Evolutionary conservation across 495 filamentous ascomycete species (phyloP), one percentile per base, ranked within the genome.

Genomic region (Aspergillus wentii): DNA sequence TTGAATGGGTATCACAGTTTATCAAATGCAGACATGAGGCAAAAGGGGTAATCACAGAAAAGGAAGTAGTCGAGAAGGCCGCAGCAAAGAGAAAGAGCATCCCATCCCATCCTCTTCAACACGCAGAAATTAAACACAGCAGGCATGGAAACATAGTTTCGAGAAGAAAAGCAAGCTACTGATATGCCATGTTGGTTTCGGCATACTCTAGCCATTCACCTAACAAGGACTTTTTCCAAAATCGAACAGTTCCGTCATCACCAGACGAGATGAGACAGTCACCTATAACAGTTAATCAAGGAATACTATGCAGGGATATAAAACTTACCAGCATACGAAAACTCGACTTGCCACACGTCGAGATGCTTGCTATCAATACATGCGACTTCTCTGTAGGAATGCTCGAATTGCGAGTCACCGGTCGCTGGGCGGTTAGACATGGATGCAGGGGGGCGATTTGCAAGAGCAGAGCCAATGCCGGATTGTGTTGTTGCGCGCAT

Each of bases 141-240:
- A n/a, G n/a, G n/a, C n/a, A n/a, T n/a, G n/a, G n/a, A n/a, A n/a
- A n/a, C n/a, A n/a, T n/a, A n/a, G n/a, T n/a, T n/a, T n/a, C n/a
- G n/a, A n/a, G n/a, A n/a, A n/a, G n/a, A n/a, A n/a, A n/a, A n/a
- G n/a, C n/a, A n/a, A n/a, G 17, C 59, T 40, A 63, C 43, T 61
- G 51, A 25, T 60, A 52, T 17, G 54, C 52, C 62, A 71, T 56
- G 22, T 69, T 62, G 2, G 65, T 65, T 41, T 73, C 70, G 5
- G 72, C 72, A 45, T 64, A 76, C 37, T 74, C 71, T 14, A 74
- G 53, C 66, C 66, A 76, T 39, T 70, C 61, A 13, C 68, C 69
- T 14, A 60, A 59, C 22, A 74, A 27, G 15, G 57, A 61, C 38
- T 67, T 67, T 39, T 71, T 76, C 72, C 72, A 76, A 33, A 76